Base-by-base conservation (phyloP, 192 early-diverging fungal genomes). In the Podochytrium sp. region DNA sequence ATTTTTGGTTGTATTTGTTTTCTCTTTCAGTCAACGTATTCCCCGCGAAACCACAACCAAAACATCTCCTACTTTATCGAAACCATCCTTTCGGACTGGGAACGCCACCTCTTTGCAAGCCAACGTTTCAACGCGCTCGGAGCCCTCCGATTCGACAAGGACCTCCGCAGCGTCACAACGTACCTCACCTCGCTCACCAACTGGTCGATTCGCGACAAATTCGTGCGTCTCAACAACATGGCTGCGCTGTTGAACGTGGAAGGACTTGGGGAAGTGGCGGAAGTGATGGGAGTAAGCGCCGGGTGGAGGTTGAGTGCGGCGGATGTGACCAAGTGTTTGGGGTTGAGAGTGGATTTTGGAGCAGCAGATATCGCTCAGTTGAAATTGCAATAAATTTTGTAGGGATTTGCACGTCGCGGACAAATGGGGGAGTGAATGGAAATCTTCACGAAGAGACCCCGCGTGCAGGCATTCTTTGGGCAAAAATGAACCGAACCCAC, bases 101-200 rank as follows among this genome's bases (percentile, higher is more conserved):
- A 99, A 79, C 85, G 91, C 52, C 91, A 93, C 25, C 86, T 98
- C 30, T 79, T 93, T 33, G 85, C 89, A 65, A 79, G 30, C 53
- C 90, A 88, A n/a, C 92, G 91, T 58, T 98, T 96, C 80, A 98
- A 93, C 78, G 91, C 92, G 83, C 88, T 95, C 43, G 98, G 98
- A 0, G 94, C 93, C 2, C 84, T 98, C 35, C 87, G 92, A 53
- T 95, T 98, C 74, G 98, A 99, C 62, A 93, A 93, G 77, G 96
- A 99, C 74, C 75, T 98, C 10, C 86, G 97, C 0, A 78, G 86
- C 12, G 79, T 96, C 7, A 88, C 78, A 2, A 35, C 78, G 12
- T 76, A 68, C 61, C 58, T 82, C 20, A 62, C 75, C 1, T 61
- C 76, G n/a, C 38, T 70, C n/a, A 85, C 92, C 0, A 80, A 82